Evolutionary conservation across 1,284 basidiomycete species (phyloP), one percentile per base, ranked within the genome.

Genomic region (Ganoderma boninense): DNA sequence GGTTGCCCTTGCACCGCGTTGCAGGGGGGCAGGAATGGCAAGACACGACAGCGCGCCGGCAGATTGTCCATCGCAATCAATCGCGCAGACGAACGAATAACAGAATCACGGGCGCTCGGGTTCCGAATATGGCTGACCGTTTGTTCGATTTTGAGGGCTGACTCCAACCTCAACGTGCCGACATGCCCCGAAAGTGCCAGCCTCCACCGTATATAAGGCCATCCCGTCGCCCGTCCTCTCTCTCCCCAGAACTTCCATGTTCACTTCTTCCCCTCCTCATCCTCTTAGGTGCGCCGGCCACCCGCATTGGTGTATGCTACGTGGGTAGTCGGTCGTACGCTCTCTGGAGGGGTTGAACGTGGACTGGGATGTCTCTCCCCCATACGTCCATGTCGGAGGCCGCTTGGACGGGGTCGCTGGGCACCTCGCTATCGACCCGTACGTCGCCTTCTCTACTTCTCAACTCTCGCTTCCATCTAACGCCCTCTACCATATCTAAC

Each of bases 191-290:
- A 62, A 29, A 23, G 43, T 26, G 13, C 38, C 35, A 40, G 5
- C 59, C 35, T 40, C 59, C 52, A 7, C 3, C 16, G 11, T 59
- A 59, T 59, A 59, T 40, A 38, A 60, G 18, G 8, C 56, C 29
- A 23, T 29, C 40, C 20, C n/a, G n/a, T 59, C 29, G 38, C 62
- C 62, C 14, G 23, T 49, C 26, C 26, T 42, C 62, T 32, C 62
- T 44, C 35, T 64, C 62, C 38, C 40, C 67, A 68, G 32, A 20
- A 46, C 67, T 52, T 59, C 67, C 67, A 68, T 59, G 62, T 64
- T 44, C 67, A 40, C 67, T 64, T 56, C 43, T 16, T 29, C 46
- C 35, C 32, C 2, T 49, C 46, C 46, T 10, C 29, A 18, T 11
- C 8, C 18, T 40, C 18, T 26, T 43, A 18, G 43, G 42, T 40